phyloP scores from a whole-genome alignment of 1,284 basidiomycete genomes.

The Leccinum discolor region DNA sequence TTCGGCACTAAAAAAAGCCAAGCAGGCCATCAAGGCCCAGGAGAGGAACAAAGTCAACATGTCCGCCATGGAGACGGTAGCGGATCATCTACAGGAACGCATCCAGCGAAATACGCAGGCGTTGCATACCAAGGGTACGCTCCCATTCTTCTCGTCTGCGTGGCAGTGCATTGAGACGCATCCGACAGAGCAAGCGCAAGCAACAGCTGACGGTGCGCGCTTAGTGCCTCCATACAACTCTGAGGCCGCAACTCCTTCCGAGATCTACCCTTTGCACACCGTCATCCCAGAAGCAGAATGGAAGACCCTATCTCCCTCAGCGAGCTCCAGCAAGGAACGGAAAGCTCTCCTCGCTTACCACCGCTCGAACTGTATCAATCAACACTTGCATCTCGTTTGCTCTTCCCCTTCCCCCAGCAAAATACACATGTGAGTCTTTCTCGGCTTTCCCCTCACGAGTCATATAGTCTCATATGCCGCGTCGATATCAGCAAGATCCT shows the following conservation, averaged over 20 bases:
- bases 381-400: constrained; percentile 51
- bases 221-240: constrained; percentile 76
- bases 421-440: constrained; percentile 50
- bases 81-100: constrained; percentile 75
- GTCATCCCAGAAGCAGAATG: constrained; percentile 81
- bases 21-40: constrained; percentile 78
- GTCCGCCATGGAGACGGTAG: constrained; percentile 80
- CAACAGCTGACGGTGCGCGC: constrained; percentile 59
- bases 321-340: constrained; percentile 50
- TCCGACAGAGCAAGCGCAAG: constrained; percentile 62
- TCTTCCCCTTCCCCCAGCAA: constrained; percentile 52
- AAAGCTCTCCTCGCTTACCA: constrained; percentile 59
- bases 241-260: constrained; percentile 62
- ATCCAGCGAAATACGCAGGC: constrained; percentile 73
- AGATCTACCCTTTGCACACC: constrained; percentile 76
- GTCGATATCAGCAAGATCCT: constrained; percentile 61
- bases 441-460: neutral
- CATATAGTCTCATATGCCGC: neutral
- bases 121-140: constrained; percentile 67
- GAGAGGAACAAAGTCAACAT: constrained; percentile 90
- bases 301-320: constrained; percentile 58
- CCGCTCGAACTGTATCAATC: constrained; percentile 69
- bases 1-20: constrained; percentile 93
- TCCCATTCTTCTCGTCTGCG: neutral
- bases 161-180: neutral